A percentile compares a stretch with the other conserved stretches of the same genome.
These are phyloP conservation scores for Macrolepiota albuminosa DNA, from an alignment of 768 basidiomycete species.

Conservation along the genomic window DNA sequence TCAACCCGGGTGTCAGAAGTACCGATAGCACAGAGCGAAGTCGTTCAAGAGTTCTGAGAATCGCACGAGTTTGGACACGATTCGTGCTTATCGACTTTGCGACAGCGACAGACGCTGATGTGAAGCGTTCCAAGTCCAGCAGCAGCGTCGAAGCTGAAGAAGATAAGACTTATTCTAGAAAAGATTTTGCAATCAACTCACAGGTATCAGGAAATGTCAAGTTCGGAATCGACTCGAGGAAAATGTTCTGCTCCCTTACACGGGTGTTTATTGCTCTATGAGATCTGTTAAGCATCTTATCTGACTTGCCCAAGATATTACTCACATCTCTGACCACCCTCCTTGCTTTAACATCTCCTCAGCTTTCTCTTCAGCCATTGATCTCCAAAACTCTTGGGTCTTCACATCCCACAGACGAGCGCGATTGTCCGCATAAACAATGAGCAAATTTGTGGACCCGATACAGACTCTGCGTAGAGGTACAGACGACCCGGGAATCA, in stretches of 20 bases:
- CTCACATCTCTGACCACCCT: constrained; percentile 73
- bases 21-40: constrained; percentile 59
- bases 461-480: constrained; percentile 61
- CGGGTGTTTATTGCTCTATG: constrained; percentile 6
- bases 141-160: constrained; percentile 45
- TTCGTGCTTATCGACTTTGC: constrained; percentile 50
- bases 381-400: constrained; percentile 80
- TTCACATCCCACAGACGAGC: constrained; percentile 86
- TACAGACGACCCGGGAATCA: constrained; percentile 78
- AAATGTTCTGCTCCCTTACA: not conserved
- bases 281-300: not conserved
- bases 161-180: not conserved
- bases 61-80: constrained; percentile 33
- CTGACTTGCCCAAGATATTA: not conserved
- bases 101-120: constrained; percentile 41
- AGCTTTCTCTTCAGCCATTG: constrained; percentile 72
- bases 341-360: constrained; percentile 68
- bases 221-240: not conserved
- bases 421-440: constrained; percentile 71
- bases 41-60: constrained; percentile 44
- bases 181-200: not conserved
- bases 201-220: not conserved
- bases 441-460: constrained; percentile 62
- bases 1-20: constrained; percentile 67
- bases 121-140: constrained; percentile 48